Evolutionary conservation across 352 stramenopile species (phyloP).

Genomic region (Globisporangium yorkense): DNA sequence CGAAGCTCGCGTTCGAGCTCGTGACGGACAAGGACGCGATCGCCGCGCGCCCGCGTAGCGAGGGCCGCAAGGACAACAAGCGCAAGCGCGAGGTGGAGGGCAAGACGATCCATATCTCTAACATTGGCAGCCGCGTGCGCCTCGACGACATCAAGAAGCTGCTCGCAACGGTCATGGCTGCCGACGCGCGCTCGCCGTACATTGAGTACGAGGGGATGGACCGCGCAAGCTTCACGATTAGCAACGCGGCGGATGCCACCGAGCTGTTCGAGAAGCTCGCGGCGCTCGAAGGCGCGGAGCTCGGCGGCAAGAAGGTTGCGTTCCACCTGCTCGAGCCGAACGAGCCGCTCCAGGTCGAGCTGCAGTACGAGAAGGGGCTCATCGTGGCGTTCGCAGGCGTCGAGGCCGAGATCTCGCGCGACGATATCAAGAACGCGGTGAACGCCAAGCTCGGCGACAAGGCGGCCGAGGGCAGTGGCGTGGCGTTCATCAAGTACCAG

Average conservation of each 20-base stretch:
- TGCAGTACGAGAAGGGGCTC: slow-evolving; percentile 81
- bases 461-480: slow-evolving; percentile 44
- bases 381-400: slow-evolving; percentile 82
- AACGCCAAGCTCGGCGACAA: slow-evolving; percentile 80
- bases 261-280: slow-evolving; percentile 71
- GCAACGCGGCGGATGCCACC: slow-evolving; percentile 32
- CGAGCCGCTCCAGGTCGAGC: slow-evolving; percentile 69
- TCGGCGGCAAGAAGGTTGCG: slow-evolving; percentile 68
- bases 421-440: slow-evolving; percentile 84
- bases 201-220: slow-evolving; percentile 82
- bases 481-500: slow-evolving; percentile 87
- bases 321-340: slow-evolving; percentile 71
- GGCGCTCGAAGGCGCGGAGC: slow-evolving; percentile 43
- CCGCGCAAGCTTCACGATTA: slow-evolving; percentile 62
- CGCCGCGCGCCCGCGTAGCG: slow-evolving; percentile 50
- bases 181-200: slow-evolving; percentile 48
- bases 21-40: slow-evolving; percentile 72
- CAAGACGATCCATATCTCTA: slow-evolving; percentile 80
- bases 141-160: slow-evolving; percentile 85
- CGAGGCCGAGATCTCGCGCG: slow-evolving; percentile 68
- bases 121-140: slow-evolving; percentile 63
- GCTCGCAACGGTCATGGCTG: slow-evolving; percentile 44
- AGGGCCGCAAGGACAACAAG: slow-evolving; percentile 64
- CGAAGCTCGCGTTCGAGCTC: slow-evolving; percentile 65
- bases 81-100: slow-evolving; percentile 61